Base-by-base conservation (phyloP, 2,329 filamentous ascomycete genomes). In the Neofusicoccum sp. region DNA sequence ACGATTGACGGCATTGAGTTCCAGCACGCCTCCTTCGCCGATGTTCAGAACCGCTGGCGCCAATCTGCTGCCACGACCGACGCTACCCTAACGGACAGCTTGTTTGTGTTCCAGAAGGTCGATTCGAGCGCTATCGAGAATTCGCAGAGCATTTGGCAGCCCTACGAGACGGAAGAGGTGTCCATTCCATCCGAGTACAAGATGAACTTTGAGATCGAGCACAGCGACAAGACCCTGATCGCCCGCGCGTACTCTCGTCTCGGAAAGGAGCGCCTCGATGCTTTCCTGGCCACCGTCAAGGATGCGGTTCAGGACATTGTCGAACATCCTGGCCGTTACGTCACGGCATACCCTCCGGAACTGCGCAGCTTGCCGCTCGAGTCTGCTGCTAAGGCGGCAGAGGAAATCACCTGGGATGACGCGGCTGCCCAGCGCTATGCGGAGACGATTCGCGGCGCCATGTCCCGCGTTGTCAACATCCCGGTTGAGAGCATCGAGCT, bases 1-100 rank as follows among this genome's bases (percentile, higher is more conserved):
- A 80, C 84, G 56, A 39, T 60, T 14, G 56, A 64, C 22, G 62
- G 45, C 16, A 64, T 64, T 39, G 62, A 60, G 29, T 64, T 59
- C 62, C 62, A 64, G 62, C 62, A 64, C 41, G 62, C 54, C 4
- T 64, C 62, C n/a, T 60, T 64, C 14, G 54, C 54, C 7, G 54
- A 64, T 36, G 52, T 64, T 5, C 62, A 64, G 45, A 64, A 52
- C 12, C 44, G 29, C 39, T 64, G 62, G 62, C 62, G 62, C 28
- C 44, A 64, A 34, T n/a, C 37, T 31, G 31, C 45, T 22, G 37
- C 49, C 14, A 29, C 44, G 64, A 45, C 54, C 16, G 54, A 47
- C 36, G 52, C 58, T 39, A 43, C 37, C 8, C 45, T 64, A 5
- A 64, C 56, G 4, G 62, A 63, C 54, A 63, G 62, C 16, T 28